Conservation (phyloP, 2,329 filamentous ascomycete species). For the Plenodomus tracheiphilus region DNA sequence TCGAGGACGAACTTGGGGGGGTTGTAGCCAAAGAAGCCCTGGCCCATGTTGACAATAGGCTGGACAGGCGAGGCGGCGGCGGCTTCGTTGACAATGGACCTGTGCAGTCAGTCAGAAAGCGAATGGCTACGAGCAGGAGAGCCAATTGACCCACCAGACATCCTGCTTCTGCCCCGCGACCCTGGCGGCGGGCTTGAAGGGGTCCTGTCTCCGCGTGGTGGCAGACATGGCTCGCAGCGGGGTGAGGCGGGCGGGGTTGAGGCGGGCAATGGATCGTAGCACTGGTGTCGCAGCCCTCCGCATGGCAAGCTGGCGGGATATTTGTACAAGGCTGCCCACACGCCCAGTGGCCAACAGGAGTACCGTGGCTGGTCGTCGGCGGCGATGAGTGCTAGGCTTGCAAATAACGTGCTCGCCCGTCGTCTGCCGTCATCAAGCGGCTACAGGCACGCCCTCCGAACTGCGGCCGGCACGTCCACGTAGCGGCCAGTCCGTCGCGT, state of each 20-base stretch:
- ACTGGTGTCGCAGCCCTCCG: conserved; percentile 11
- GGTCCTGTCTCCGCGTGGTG: conserved; percentile 40
- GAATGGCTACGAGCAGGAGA: too few species aligned
- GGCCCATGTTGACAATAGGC: conserved; percentile 71
- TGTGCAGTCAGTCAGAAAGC: conserved; percentile 30
- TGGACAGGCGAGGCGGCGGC: conserved; percentile 65
- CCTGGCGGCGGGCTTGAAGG: conserved; percentile 58
- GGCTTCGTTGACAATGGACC: conserved; percentile 70
- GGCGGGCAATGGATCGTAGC: conserved; percentile 3
- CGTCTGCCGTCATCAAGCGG: conserved; percentile 38
- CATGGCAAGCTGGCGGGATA: conserved; percentile 15
- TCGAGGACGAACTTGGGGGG: conserved; percentile 88
- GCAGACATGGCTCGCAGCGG: conserved; percentile 42
- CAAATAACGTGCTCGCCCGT: conserved; percentile 21
- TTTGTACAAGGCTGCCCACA: too few species aligned
- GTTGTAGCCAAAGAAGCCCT: conserved; percentile 89
- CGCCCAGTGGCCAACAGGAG: too few species aligned
- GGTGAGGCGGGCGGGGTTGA: conserved; percentile 17
- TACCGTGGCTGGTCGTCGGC: too few species aligned
- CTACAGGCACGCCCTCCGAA: conserved; percentile 9
- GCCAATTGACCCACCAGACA: conserved; percentile 54
- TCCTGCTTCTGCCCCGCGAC: conserved; percentile 61
- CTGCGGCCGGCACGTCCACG: conserved; percentile 18
- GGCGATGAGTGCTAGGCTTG: not conserved
- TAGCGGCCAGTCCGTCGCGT: conserved; percentile 15